phyloP scores from a whole-genome alignment of 208 protist species.

The Wallacemonas sp. region DNA sequence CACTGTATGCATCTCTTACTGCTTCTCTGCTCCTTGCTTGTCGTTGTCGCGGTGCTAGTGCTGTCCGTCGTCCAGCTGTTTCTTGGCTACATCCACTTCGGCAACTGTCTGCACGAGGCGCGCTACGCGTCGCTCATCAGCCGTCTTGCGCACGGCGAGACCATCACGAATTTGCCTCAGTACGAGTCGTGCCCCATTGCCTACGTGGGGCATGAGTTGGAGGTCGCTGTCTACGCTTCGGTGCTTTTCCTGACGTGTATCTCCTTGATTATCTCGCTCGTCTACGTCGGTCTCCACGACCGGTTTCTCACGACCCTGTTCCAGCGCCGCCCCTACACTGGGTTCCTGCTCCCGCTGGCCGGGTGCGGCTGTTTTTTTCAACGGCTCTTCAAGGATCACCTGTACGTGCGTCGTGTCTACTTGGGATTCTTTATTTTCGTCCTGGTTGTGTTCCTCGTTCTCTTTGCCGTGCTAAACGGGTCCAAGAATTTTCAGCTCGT shows the following conservation, averaged over 20 bases:
- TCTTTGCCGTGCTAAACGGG: slow-evolving; percentile 23
- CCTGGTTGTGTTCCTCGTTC: slow-evolving; percentile 19
- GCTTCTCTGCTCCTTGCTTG: slow-evolving; percentile 10
- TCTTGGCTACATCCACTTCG: slow-evolving; percentile 22
- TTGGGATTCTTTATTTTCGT: slow-evolving; percentile 15
- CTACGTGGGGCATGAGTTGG: slow-evolving; percentile 30
- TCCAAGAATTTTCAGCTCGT: slow-evolving; percentile 13
- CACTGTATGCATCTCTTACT: slow-evolving; percentile 13
- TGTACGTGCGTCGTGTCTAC: slow-evolving; percentile 24
- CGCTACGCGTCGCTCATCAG: slow-evolving; percentile 5
- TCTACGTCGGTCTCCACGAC: slow-evolving; percentile 17
- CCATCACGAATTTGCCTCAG: background rate
- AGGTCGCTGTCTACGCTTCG: slow-evolving; percentile 23
- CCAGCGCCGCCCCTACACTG: slow-evolving; percentile 22
- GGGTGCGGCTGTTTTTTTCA: background rate
- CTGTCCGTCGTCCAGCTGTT: slow-evolving; percentile 23
- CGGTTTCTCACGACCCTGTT: slow-evolving; percentile 14
- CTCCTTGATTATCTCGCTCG: slow-evolving; percentile 17
- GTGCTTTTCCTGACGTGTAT: slow-evolving; percentile 34
- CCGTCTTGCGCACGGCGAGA: slow-evolving; percentile 1
- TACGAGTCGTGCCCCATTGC: slow-evolving; percentile 23
- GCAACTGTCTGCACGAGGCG: slow-evolving; percentile 18
- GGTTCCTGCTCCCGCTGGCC: slow-evolving; percentile 14
- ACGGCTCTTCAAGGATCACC: slow-evolving; percentile 19
- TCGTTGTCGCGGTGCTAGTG: slow-evolving; percentile 15